These are phyloP conservation scores for Rhododendron ovatum DNA, from an alignment of 148 eudicot species.

Conservation along the genomic window DNA sequence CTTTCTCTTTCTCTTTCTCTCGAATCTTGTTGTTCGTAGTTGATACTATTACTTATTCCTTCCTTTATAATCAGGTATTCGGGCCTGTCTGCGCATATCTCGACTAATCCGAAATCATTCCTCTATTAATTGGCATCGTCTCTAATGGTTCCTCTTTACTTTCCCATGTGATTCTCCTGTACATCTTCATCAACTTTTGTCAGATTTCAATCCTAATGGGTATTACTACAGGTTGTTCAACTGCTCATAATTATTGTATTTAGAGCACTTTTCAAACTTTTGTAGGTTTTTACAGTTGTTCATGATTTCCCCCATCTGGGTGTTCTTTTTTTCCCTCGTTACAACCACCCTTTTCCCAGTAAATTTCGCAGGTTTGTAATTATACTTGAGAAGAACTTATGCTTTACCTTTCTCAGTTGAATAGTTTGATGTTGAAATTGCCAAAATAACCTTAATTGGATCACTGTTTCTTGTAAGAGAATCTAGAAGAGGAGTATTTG, in stretches of 20 bases:
- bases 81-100: no score
- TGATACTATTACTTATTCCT: slow-evolving; percentile 13
- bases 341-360: neutral
- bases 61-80: neutral
- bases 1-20: neutral
- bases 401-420: neutral
- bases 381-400: neutral
- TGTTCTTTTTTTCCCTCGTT: neutral
- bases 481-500: neutral
- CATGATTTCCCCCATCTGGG: slow-evolving; percentile 14
- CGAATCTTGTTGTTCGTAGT: neutral
- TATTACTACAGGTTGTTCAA: slow-evolving; percentile 9
- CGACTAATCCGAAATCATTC: neutral
- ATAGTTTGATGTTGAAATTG: neutral
- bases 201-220: neutral
- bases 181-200: slow-evolving; percentile 3
- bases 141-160: neutral
- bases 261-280: neutral
- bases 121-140: neutral
- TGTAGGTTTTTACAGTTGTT: neutral
- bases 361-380: neutral
- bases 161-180: slow-evolving; percentile 21
- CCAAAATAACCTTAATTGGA: neutral
- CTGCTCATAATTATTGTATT: neutral
- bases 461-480: neutral